phyloP scores from a whole-genome alignment of 2,329 filamentous ascomycete genomes.

The Parastagonospora nodorum region DNA sequence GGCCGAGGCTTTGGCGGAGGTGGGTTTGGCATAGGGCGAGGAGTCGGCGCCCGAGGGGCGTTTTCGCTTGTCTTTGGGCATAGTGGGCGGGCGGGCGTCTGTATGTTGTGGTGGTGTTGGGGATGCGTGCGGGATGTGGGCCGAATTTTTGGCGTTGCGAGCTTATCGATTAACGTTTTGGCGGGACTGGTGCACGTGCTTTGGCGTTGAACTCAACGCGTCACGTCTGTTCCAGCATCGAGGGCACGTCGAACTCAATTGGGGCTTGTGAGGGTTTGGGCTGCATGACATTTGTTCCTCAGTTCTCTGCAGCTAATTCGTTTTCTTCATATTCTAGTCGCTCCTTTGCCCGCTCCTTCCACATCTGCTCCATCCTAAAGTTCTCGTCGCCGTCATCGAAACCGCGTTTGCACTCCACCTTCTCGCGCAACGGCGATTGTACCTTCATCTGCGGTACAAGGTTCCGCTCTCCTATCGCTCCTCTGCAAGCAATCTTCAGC shows the following conservation, averaged over 20 bases:
- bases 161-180: conserved; percentile 13
- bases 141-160: conserved; percentile 26
- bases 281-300: neutral
- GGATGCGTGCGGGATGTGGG: conserved; percentile 14
- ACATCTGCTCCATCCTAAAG: neutral
- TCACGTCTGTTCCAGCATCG: conserved; percentile 11
- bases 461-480: too few species aligned
- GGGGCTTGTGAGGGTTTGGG: neutral
- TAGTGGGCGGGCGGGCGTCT: conserved; percentile 28
- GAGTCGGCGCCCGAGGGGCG: conserved; percentile 39
- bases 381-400: neutral
- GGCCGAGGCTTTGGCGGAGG: conserved; percentile 53
- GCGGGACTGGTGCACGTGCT: conserved; percentile 21
- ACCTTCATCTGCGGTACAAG: too few species aligned
- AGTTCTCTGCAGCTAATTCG: neutral
- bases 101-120: conserved; percentile 3
- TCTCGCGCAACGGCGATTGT: too few species aligned
- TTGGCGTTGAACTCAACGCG: conserved; percentile 15
- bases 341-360: neutral
- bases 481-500: too few species aligned
- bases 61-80: conserved; percentile 54
- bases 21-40: conserved; percentile 52
- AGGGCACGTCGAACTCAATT: neutral
- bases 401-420: too few species aligned
- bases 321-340: neutral